Evolutionary conservation across 2,329 filamentous ascomycete genomes (phyloP).

Genomic region (Calonectria multiphialidica): DNA sequence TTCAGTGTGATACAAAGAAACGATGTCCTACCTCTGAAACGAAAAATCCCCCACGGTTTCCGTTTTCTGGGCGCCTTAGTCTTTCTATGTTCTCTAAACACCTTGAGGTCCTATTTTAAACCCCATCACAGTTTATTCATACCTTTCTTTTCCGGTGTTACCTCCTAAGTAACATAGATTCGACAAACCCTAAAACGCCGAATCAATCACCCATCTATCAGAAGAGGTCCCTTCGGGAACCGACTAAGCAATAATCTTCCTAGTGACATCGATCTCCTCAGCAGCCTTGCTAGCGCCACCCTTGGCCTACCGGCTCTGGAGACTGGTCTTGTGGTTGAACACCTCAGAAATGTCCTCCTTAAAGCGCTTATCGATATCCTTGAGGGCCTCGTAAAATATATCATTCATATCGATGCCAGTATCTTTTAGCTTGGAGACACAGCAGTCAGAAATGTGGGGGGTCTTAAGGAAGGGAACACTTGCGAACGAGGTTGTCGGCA

Average conservation of each 20-base stretch:
- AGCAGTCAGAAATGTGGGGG: constrained; percentile 81
- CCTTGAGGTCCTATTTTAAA: neutral
- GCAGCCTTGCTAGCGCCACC: constrained; percentile 82
- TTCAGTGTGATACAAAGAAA: neutral
- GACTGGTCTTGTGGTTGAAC: constrained; percentile 86
- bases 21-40: neutral
- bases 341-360: constrained; percentile 76
- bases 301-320: constrained; percentile 81
- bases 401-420: constrained; percentile 77
- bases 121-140: neutral
- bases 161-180: neutral
- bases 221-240: neutral
- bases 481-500: constrained; percentile 73
- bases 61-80: neutral
- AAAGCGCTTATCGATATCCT: constrained; percentile 77
- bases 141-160: neutral
- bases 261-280: constrained; percentile 70
- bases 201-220: neutral
- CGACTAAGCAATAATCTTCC: constrained; percentile 48
- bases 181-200: constrained; percentile 12
- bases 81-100: constrained; percentile 2
- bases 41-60: neutral
- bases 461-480: constrained; percentile 84
- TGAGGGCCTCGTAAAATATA: constrained; percentile 74
- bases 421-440: constrained; percentile 53